Percentiles rank a stretch among this genome's conserved stretches.
Evolutionary conservation across 495 filamentous ascomycete genomes (phyloP).

Genomic region (Neurospora pannonica): DNA sequence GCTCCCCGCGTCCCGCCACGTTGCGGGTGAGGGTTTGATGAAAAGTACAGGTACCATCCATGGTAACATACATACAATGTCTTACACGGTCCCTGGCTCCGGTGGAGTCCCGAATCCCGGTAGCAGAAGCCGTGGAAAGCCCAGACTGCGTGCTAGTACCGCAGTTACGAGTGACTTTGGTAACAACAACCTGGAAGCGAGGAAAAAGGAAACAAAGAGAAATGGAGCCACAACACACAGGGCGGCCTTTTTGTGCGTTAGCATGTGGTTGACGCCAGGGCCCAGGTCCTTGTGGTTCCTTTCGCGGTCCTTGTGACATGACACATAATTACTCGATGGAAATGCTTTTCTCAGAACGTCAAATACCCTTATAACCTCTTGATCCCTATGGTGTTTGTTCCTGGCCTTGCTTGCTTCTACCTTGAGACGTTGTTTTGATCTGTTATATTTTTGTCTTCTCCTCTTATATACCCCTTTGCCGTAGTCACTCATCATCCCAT

Average conservation of each 20-base stretch:
- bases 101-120: background rate
- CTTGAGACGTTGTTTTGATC: background rate
- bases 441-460: background rate
- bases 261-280: background rate
- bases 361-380: background rate
- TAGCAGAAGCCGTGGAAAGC: background rate
- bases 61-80: background rate
- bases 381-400: background rate
- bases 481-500: background rate
- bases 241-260: background rate
- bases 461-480: background rate
- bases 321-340: slow-evolving; percentile 47
- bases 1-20: background rate
- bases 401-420: background rate
- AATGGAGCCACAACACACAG: background rate
- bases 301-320: slow-evolving; percentile 20
- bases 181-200: background rate
- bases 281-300: background rate
- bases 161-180: background rate
- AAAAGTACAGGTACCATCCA: background rate
- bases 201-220: background rate
- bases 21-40: background rate
- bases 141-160: background rate
- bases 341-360: slow-evolving; percentile 12
- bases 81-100: background rate